phyloP scores from a whole-genome alignment of 2,329 filamentous ascomycete genomes.

The Colletotrichum spinosum region DNA sequence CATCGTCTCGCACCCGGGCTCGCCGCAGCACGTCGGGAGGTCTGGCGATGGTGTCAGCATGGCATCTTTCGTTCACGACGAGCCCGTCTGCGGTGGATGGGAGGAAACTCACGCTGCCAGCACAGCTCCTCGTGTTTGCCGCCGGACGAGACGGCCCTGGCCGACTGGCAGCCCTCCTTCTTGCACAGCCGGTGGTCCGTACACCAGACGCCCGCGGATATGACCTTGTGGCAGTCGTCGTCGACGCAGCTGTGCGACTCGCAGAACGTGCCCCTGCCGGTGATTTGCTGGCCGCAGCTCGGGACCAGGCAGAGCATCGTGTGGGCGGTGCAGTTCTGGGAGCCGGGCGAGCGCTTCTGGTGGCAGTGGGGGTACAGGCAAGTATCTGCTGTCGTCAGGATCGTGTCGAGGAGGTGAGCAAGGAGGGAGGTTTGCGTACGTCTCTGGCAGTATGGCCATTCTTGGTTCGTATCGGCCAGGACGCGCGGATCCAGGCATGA shows the following conservation, averaged over 20 bases:
- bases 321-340: slow-evolving; percentile 34
- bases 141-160: slow-evolving; percentile 11
- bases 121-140: slow-evolving; percentile 18
- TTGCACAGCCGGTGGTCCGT: slow-evolving; percentile 34
- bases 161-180: slow-evolving; percentile 29
- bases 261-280: slow-evolving; percentile 34
- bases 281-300: slow-evolving; percentile 29
- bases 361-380: slow-evolving; percentile 35
- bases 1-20: slow-evolving; percentile 8
- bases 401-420: background rate
- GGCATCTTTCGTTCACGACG: too few species aligned
- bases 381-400: slow-evolving; percentile 34
- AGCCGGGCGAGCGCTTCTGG: slow-evolving; percentile 29
- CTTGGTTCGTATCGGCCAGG: slow-evolving; percentile 26
- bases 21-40: slow-evolving; percentile 1
- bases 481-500: slow-evolving; percentile 27
- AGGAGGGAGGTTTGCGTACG: slow-evolving; percentile 21
- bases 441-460: slow-evolving; percentile 38
- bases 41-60: background rate
- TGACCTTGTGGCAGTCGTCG: slow-evolving; percentile 33
- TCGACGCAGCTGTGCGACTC: slow-evolving; percentile 35
- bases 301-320: slow-evolving; percentile 36
- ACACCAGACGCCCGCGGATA: slow-evolving; percentile 38
- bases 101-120: slow-evolving; percentile 28
- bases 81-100: too few species aligned